Evolutionary conservation across 257 asterid species (phyloP).

Genomic region (Rubia yunnanensis): DNA sequence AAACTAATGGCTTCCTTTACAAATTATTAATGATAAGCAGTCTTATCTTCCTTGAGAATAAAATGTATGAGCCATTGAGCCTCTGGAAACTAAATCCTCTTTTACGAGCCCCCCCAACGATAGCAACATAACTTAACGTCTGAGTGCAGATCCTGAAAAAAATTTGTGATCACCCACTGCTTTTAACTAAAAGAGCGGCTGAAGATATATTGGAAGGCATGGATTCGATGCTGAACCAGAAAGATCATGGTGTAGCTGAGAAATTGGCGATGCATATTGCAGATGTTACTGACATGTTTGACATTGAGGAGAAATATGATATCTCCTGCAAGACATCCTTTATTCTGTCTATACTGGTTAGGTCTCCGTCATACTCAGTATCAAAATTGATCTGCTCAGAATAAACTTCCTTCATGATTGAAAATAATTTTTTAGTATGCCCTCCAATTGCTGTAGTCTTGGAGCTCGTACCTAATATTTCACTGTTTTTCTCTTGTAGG

Average conservation of each 20-base stretch:
- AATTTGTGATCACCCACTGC: slow-evolving; percentile 91
- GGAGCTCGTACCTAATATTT: slow-evolving; percentile 9
- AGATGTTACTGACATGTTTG: slow-evolving; percentile 69
- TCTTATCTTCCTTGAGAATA: neutral
- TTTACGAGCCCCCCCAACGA: neutral
- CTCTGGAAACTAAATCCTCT: neutral
- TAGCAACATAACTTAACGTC: neutral
- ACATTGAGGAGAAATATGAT: slow-evolving; percentile 50
- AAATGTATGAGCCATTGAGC: neutral
- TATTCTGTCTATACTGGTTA: slow-evolving; percentile 66
- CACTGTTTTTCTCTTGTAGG: slow-evolving; percentile 34
- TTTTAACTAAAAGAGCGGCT: slow-evolving; percentile 93
- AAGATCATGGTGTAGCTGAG: slow-evolving; percentile 74
- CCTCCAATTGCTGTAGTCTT: neutral
- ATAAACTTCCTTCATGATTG: neutral
- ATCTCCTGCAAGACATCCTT: slow-evolving; percentile 85
- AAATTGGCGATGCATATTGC: slow-evolving; percentile 86
- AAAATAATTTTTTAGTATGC: neutral
- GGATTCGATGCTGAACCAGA: slow-evolving; percentile 56
- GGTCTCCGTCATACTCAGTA: slow-evolving; percentile 9
- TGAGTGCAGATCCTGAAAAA: slow-evolving; percentile 72
- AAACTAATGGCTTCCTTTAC: neutral
- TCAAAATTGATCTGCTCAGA: neutral
- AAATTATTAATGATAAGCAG: neutral
- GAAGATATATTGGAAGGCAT: slow-evolving; percentile 95